phyloP scores from a whole-genome alignment of 768 basidiomycete genomes.

The Psilocybe cubensis region DNA sequence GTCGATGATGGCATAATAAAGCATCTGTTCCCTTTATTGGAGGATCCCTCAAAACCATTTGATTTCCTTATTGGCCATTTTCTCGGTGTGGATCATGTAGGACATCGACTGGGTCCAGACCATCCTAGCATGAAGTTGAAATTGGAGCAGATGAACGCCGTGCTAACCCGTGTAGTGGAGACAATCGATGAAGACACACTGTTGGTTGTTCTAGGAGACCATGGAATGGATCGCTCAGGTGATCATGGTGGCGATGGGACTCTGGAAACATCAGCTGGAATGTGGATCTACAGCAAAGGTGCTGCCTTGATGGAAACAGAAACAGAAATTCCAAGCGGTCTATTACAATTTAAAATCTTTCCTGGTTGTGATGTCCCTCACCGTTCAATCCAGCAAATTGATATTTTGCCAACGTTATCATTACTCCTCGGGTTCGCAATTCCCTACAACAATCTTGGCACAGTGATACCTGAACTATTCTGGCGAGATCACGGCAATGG shows the following conservation, averaged over 20 bases:
- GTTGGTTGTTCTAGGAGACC: slow-evolving; percentile 91
- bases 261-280: slow-evolving; percentile 80
- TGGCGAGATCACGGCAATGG: slow-evolving; percentile 46
- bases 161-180: slow-evolving; percentile 74
- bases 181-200: slow-evolving; percentile 85
- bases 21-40: slow-evolving; percentile 82
- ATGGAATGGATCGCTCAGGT: slow-evolving; percentile 94
- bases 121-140: slow-evolving; percentile 87
- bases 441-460: slow-evolving; percentile 94
- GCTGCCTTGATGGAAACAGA: slow-evolving; percentile 43
- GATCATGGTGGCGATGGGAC: slow-evolving; percentile 94
- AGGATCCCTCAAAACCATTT: slow-evolving; percentile 58
- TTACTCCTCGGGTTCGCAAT: slow-evolving; percentile 92
- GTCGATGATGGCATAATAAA: slow-evolving; percentile 90
- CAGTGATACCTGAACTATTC: slow-evolving; percentile 91
- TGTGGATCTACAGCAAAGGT: slow-evolving; percentile 94
- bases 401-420: slow-evolving; percentile 86
- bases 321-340: slow-evolving; percentile 44
- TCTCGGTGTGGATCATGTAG: slow-evolving; percentile 95
- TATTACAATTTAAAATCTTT: slow-evolving; percentile 61
- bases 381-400: slow-evolving; percentile 88
- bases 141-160: slow-evolving; percentile 84
- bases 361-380: slow-evolving; percentile 57
- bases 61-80: slow-evolving; percentile 92
- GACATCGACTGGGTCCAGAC: slow-evolving; percentile 91